Base-by-base conservation (phyloP, 805 yeast species). In the Wickerhamiella sorbophila region DNA sequence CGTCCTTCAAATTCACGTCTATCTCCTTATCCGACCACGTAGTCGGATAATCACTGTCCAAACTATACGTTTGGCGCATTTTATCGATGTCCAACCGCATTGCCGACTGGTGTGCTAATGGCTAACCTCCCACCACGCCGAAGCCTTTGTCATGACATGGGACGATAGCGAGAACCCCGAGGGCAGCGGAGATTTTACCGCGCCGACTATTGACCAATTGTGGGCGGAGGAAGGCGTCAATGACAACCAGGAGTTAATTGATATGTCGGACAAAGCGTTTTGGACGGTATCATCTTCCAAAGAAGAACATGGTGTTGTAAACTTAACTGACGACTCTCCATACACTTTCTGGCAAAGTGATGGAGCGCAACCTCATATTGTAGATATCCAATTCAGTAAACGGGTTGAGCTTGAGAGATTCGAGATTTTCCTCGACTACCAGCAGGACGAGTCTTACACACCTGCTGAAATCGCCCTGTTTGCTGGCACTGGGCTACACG, bases 311-410 rank as follows among this genome's bases (percentile, higher is more conserved):
- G 91, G 91, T 0, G 68, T 84, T 17, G 63, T 63, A n/a, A 78
- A 78, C 51, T 65, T 88, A 5, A 63, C 91, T 24, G 83, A 82
- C 40, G 52, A 58, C 34, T 86, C 79, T 51, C 81, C 88, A 0
- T 67, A 70, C 22, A 62, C 76, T 1, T 88, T 68, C 57, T 91
- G 99, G 99, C 98, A 91, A 59, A 79, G 93, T 36, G 98, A 91
- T 56, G 98, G 96, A 0, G 68, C 71, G 10, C 84, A 79, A 51
- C 98, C 97, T 0, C 99, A 91, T 61, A 66, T 64, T 21, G 64
- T 91, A 4, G 81, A 81, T 37, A 71, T 85, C 1, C 86, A 76
- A 53, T 91, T 91, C 58, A 69, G 86, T 24, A 86, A 81, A 53
- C 69, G 74, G 39, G 93, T 86, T 3, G 66, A 75, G 17, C 61